Conservation (phyloP, 2,329 filamentous ascomycete species). For the Penicillium aurantiogriseum region DNA sequence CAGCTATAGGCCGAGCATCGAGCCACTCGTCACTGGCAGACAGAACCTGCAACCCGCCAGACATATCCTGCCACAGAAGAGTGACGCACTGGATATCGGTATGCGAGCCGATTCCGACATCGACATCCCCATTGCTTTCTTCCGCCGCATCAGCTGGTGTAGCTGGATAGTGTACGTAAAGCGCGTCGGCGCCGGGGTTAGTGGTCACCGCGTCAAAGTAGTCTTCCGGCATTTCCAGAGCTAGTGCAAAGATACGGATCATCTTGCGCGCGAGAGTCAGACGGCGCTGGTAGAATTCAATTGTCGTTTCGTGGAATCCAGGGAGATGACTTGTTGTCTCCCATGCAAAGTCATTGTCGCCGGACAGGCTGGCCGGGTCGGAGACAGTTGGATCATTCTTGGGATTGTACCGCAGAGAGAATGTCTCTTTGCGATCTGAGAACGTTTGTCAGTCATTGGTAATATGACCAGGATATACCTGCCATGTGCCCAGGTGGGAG, state of each 20-base stretch:
- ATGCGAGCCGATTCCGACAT: constrained; percentile 50
- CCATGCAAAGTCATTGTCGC: constrained; percentile 55
- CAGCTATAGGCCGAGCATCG: constrained; percentile 37
- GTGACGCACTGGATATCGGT: constrained; percentile 53
- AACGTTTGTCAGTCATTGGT: not conserved
- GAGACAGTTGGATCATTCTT: constrained; percentile 50
- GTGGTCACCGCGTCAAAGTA: constrained; percentile 57
- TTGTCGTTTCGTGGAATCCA: constrained; percentile 19
- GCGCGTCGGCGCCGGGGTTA: constrained; percentile 49
- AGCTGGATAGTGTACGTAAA: constrained; percentile 49
- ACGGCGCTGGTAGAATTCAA: constrained; percentile 23
- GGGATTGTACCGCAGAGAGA: constrained; percentile 55
- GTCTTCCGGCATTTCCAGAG: constrained; percentile 53
- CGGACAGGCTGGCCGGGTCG: constrained; percentile 45
- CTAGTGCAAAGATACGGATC: constrained; percentile 55
- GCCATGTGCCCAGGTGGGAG: not conserved
- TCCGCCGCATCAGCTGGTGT: constrained; percentile 33
- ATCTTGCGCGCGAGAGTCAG: constrained; percentile 53
- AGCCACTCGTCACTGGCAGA: constrained; percentile 37
- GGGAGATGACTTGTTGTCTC: constrained; percentile 50
- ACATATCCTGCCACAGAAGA: constrained; percentile 46
- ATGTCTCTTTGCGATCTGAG: constrained; percentile 53
- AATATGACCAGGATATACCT: not conserved
- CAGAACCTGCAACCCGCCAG: constrained; percentile 47
- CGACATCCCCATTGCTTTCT: constrained; percentile 14